Evolutionary conservation across 106 monocot species (phyloP).

Genomic region (Hemerocallis citrina): DNA sequence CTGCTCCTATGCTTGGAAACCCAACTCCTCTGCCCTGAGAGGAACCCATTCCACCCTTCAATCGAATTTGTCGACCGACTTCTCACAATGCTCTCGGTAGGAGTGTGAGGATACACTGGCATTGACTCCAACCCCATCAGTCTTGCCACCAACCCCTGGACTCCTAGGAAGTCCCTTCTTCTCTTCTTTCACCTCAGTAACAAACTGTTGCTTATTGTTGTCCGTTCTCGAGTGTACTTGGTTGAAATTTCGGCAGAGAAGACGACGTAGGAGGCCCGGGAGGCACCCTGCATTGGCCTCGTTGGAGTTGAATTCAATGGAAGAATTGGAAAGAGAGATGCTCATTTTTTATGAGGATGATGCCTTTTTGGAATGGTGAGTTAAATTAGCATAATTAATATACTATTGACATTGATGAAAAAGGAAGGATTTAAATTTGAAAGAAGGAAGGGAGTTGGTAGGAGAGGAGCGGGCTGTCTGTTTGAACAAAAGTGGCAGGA

Average conservation of each 20-base stretch:
- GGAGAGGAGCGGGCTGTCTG: constrained; percentile 4
- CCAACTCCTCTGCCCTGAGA: not conserved
- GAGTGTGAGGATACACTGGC: not conserved
- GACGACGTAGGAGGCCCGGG: constrained; percentile 5
- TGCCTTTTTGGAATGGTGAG: not conserved
- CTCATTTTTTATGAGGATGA: not conserved
- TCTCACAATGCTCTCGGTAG: not conserved
- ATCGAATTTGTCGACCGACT: constrained; percentile 6
- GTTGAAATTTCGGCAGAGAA: constrained; percentile 3
- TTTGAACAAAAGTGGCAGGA: not conserved
- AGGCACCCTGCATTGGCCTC: constrained; percentile 11
- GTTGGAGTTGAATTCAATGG: constrained; percentile 1
- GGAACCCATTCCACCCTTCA: not conserved
- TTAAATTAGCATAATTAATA: not conserved
- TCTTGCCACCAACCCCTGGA: not conserved
- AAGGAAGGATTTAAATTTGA: not conserved
- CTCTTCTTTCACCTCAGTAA: not conserved
- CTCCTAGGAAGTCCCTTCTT: not conserved
- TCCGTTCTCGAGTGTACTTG: not conserved
- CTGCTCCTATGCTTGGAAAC: not conserved
- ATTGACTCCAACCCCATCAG: not conserved
- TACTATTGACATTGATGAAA: not conserved
- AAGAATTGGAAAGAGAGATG: not conserved
- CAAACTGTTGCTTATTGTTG: not conserved
- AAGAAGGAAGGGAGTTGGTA: not conserved